Conservation (phyloP, 192 early-diverging fungal species). For the Linnemannia exigua region DNA sequence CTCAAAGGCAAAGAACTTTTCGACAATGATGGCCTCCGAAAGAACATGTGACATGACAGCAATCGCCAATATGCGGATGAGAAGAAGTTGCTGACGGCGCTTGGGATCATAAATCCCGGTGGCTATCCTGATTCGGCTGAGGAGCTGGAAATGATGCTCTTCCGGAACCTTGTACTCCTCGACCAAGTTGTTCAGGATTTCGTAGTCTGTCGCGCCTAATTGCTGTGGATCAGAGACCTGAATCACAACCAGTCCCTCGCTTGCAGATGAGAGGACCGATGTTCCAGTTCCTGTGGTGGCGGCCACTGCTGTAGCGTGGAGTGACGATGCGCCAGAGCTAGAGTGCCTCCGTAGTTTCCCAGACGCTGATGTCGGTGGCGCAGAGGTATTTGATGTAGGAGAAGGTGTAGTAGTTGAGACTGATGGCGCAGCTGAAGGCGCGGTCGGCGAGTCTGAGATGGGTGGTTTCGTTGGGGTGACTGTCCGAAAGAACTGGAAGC, state of each 20-base stretch:
- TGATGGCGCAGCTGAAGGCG: slow-evolving; percentile 22
- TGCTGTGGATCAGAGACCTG: slow-evolving; percentile 58
- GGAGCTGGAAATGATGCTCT: slow-evolving; percentile 82
- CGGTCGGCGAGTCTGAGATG: slow-evolving; percentile 12
- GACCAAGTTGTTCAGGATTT: slow-evolving; percentile 73
- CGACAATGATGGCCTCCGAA: slow-evolving; percentile 72
- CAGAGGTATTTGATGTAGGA: slow-evolving; percentile 1
- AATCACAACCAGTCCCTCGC: slow-evolving; percentile 73
- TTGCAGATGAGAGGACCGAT: slow-evolving; percentile 5
- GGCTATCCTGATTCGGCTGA: slow-evolving; percentile 86
- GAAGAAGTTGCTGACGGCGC: slow-evolving; percentile 71
- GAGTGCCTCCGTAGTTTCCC: slow-evolving; percentile 37
- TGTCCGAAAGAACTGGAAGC: slow-evolving; percentile 77
- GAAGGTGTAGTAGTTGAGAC: slow-evolving; percentile 2
- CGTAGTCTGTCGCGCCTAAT: slow-evolving; percentile 59
- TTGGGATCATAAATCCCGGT: slow-evolving; percentile 64
- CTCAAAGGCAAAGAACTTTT: slow-evolving; percentile 88
- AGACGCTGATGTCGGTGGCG: slow-evolving; percentile 7
- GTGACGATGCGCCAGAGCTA: slow-evolving; percentile 16
- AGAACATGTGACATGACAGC: slow-evolving; percentile 79
- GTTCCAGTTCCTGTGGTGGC: slow-evolving; percentile 9
- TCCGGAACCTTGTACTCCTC: slow-evolving; percentile 77
- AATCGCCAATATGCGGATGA: slow-evolving; percentile 84
- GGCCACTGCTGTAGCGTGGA: background rate
- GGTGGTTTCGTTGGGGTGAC: slow-evolving; percentile 31